Base-by-base conservation (phyloP, 2,329 filamentous ascomycete species). In the Claviceps pazoutovae region DNA sequence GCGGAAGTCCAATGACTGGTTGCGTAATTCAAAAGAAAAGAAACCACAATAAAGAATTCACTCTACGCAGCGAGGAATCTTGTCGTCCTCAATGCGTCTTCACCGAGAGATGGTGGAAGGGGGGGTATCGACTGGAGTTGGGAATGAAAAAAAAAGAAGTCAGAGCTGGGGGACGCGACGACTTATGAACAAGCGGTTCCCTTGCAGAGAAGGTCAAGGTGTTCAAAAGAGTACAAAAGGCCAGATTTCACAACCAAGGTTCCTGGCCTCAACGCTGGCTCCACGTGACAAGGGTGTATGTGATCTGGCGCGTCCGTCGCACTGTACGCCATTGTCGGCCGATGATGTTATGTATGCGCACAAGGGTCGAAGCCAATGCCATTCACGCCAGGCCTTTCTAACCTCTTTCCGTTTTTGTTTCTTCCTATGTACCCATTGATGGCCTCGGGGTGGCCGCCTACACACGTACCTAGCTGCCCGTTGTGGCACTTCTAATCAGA, bases 191-290 rank as follows among this genome's bases (percentile, higher is more conserved):
- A 48, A 42, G 39, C 41, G 21, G 36, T 46, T 19, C n/a, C 49
- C 55, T 56, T 56, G 57, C 60, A 61, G 60, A 66, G 67, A 67
- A 64, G 60, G 62, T 67, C 60, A 60, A 72, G 64, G 69, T 73
- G 70, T 72, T 69, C 69, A 71, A 43, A 52, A 52, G 60, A 68
- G 63, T 60, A 64, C 63, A 69, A 71, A 70, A 74, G 71, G 71
- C 71, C 71, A 74, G 69, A 73, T 74, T 72, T 70, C 70, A 71
- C 62, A 58, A 14, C 63, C 63, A 53, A 49, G 50, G 51, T 53
- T 46, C 49, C 52, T 42, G 48, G 43, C 50, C 14, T 36, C 38
- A 19, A 11, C 39, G n/a, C 6, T 2, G 42, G 61, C 61, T 62
- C 63, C 63, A 64, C 62, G 56, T 63, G 58, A 61, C 61, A 59